These are phyloP conservation scores for Pezicula radicicola DNA, from an alignment of 2,329 filamentous ascomycete genomes.

Conservation along the genomic window DNA sequence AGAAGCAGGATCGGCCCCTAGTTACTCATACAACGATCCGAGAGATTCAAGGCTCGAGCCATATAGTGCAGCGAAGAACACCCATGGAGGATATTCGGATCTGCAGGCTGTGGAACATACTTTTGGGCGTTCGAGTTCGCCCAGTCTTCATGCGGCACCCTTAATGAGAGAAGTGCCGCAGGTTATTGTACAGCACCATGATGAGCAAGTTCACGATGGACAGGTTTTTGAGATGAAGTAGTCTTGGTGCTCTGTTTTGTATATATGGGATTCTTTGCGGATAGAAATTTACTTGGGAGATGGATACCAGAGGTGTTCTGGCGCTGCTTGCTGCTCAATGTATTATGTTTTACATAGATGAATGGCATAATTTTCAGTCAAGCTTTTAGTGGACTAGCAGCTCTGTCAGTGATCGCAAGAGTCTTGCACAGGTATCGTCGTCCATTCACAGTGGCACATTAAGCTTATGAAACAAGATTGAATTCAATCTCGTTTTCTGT, in stretches of 20 bases:
- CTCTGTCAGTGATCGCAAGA: too few relatives aligned
- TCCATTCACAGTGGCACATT: too few relatives aligned
- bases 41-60: slow-evolving; percentile 17
- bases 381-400: too few relatives aligned
- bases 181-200: slow-evolving; percentile 17
- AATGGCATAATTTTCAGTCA: too few relatives aligned
- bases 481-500: too few relatives aligned
- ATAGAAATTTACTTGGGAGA: background rate
- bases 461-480: too few relatives aligned
- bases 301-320: background rate
- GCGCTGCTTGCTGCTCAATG: too few relatives aligned
- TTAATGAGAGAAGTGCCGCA: slow-evolving; percentile 5
- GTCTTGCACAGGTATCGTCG: too few relatives aligned
- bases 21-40: slow-evolving; percentile 13
- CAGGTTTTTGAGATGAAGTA: slow-evolving; percentile 11
- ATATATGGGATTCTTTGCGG: background rate
- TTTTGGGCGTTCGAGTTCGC: background rate
- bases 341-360: too few relatives aligned
- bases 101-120: background rate
- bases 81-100: too few relatives aligned
- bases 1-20: slow-evolving; percentile 5
- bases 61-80: slow-evolving; percentile 3
- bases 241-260: background rate
- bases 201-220: slow-evolving; percentile 5
- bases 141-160: background rate